phyloP scores from a whole-genome alignment of 2,329 filamentous ascomycete species.

The Cladophialophora psammophila region DNA sequence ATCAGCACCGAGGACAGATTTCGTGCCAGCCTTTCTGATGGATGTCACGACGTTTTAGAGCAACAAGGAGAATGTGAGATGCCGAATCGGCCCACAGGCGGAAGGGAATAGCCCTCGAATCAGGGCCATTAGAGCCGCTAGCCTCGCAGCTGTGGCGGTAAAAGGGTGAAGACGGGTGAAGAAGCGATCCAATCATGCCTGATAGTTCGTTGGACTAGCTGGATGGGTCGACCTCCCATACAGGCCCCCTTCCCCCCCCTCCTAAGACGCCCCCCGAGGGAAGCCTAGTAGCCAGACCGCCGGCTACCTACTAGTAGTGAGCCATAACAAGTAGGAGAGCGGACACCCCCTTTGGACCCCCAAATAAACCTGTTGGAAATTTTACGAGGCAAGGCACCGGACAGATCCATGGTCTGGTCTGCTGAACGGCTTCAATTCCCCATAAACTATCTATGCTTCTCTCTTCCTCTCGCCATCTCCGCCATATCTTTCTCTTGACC shows the following conservation, averaged over 20 bases:
- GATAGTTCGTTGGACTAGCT: no score
- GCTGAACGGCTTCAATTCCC: neutral
- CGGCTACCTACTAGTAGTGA: neutral
- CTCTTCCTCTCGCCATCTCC: neutral
- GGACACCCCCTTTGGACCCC: neutral
- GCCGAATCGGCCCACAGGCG: conserved; percentile 30
- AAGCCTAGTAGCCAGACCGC: no score
- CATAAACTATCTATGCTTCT: neutral
- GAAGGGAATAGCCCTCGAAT: neutral
- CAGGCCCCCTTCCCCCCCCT: no score
- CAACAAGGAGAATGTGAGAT: conserved; percentile 7
- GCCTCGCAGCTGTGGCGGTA: neutral
- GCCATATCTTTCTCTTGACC: neutral
- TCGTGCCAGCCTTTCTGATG: neutral
- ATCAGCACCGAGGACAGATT: neutral
- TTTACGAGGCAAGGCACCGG: neutral
- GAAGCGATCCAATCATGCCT: no score
- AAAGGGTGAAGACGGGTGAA: no score
- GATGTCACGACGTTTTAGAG: neutral
- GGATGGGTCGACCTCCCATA: no score
- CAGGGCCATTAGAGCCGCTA: neutral
- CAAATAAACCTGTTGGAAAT: conserved; percentile 7
- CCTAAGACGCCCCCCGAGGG: no score
- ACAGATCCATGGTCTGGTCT: neutral
- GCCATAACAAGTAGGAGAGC: neutral